Evolutionary conservation across 2,329 filamentous ascomycete genomes (phyloP).

Genomic region (Thelonectria rubi): DNA sequence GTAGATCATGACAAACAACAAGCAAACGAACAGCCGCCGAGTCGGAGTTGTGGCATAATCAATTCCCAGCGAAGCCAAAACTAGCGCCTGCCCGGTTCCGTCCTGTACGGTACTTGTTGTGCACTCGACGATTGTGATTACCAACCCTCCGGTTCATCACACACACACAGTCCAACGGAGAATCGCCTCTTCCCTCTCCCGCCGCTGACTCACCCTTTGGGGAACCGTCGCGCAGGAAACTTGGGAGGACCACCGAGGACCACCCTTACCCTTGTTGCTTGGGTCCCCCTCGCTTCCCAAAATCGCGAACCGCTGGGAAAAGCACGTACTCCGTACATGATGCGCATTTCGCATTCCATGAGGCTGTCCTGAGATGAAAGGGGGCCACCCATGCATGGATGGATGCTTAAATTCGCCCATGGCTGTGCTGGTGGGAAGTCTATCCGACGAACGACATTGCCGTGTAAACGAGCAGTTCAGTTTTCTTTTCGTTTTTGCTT

Average conservation of each 20-base stretch:
- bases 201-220: neutral
- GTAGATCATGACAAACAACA: no score
- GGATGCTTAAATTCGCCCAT: neutral
- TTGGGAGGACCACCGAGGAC: no score
- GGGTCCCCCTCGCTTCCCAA: neutral
- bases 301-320: no score
- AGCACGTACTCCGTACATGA: no score
- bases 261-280: neutral
- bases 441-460: conserved; percentile 1
- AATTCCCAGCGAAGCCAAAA: no score
- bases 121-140: conserved; percentile 7
- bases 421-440: neutral
- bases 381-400: neutral
- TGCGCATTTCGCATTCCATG: no score
- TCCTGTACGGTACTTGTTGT: no score
- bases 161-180: neutral
- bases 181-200: no score
- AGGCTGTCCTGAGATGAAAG: neutral
- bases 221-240: no score
- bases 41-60: neutral
- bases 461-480: neutral
- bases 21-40: no score
- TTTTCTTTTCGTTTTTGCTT: neutral
- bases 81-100: no score
- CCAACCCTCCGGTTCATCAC: conserved; percentile 1